Conservation (phyloP, 2,329 filamentous ascomycete genomes). For the Aspergillus udagawae region DNA sequence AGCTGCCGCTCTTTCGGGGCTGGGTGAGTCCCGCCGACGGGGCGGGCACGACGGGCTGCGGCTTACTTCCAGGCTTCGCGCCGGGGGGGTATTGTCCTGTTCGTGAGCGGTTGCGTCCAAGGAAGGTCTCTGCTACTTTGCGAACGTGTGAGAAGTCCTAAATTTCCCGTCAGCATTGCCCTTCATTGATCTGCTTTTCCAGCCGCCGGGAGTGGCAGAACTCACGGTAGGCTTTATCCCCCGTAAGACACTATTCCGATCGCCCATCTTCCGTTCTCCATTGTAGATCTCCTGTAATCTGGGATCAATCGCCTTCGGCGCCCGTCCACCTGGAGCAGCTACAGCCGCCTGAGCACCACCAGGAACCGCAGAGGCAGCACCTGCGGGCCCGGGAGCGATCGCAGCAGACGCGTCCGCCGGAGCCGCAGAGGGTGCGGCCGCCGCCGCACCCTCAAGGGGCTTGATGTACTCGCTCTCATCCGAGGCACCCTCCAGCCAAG, state of each 20-base stretch:
- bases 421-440: conserved; percentile 35
- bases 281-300: conserved; percentile 84
- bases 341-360: conserved; percentile 43
- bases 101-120: conserved; percentile 51
- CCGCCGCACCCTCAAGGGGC: conserved; percentile 63
- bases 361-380: conserved; percentile 37
- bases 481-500: conserved; percentile 85
- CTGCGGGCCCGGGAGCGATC: conserved; percentile 49
- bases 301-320: conserved; percentile 71
- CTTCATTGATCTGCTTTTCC: not conserved
- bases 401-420: conserved; percentile 39
- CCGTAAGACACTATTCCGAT: conserved; percentile 81
- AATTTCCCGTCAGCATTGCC: not conserved
- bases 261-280: conserved; percentile 84
- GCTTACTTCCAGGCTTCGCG: conserved; percentile 32
- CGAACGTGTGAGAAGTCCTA: conserved; percentile 94
- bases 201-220: not conserved
- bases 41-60: conserved; percentile 26
- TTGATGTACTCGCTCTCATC: conserved; percentile 93
- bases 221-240: conserved; percentile 82
- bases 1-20: conserved; percentile 36
- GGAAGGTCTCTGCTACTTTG: conserved; percentile 76
- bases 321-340: conserved; percentile 35
- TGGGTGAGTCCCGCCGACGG: conserved; percentile 37
- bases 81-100: conserved; percentile 32